Percentiles rank a stretch among this genome's conserved stretches.
Evolutionary conservation across 768 basidiomycete genomes (phyloP).

Genomic region (Amanita subjunquillea): DNA sequence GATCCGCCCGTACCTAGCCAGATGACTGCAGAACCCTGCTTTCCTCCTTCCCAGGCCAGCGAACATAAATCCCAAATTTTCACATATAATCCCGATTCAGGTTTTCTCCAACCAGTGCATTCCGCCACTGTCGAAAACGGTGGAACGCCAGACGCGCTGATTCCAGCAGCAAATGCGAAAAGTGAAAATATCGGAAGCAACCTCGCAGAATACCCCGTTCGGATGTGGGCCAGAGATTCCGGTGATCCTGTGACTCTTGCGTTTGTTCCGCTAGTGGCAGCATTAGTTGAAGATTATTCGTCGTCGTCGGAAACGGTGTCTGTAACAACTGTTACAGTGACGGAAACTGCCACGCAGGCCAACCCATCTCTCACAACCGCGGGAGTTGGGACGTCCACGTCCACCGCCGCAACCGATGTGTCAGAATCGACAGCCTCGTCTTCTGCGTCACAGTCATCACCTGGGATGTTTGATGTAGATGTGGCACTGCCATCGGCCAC

Average conservation of each 20-base stretch:
- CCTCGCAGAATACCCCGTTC: neutral
- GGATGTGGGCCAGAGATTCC: neutral
- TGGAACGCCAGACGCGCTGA: neutral
- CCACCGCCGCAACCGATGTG: neutral
- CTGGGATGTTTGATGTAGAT: constrained; percentile 1
- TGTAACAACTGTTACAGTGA: constrained; percentile 2
- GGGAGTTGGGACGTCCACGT: neutral
- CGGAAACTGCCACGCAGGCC: neutral
- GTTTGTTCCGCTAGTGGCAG: neutral
- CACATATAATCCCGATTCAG: constrained; percentile 36
- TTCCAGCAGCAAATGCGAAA: neutral
- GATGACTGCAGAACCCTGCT: constrained; percentile 39
- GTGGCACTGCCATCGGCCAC: neutral
- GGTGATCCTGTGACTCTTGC: neutral
- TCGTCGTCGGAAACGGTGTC: neutral
- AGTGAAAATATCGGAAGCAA: neutral
- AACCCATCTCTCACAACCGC: neutral
- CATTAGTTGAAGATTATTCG: neutral
- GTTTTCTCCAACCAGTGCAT: constrained; percentile 47
- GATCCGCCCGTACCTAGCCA: constrained; percentile 35
- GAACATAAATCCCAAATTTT: constrained; percentile 47
- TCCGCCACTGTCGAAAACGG: constrained; percentile 18
- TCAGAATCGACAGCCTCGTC: neutral
- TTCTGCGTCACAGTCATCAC: neutral
- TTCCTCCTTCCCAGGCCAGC: constrained; percentile 3